A percentile compares a stretch with the other conserved stretches of the same genome.
Conservation (phyloP, 805 yeast species). For the Candida silvatica region DNA sequence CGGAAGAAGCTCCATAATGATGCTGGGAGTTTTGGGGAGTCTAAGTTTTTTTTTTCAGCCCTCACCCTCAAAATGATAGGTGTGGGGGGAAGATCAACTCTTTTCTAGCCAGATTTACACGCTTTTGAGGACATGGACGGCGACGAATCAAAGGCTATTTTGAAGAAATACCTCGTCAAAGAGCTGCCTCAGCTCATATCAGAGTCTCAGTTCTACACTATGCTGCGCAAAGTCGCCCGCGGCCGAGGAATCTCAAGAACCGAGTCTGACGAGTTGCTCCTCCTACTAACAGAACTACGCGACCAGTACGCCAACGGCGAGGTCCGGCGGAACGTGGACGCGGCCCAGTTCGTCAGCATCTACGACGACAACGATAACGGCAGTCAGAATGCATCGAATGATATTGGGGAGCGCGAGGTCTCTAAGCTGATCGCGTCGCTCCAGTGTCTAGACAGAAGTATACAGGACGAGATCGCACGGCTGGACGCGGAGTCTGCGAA, state of each 20-base stretch:
- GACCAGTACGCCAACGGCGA: slow-evolving; percentile 2
- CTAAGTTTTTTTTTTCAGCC: background rate
- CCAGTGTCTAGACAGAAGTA: slow-evolving; percentile 17
- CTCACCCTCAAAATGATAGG: background rate
- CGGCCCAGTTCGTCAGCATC: slow-evolving; percentile 8
- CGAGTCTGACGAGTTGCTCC: slow-evolving; percentile 9
- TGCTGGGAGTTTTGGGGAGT: background rate
- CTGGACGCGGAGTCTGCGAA: no score
- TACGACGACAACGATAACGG: slow-evolving; percentile 1
- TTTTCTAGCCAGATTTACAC: no score
- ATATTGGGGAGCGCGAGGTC: slow-evolving; percentile 12
- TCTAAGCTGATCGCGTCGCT: slow-evolving; percentile 15
- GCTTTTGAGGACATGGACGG: no score
- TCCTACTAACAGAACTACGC: slow-evolving; percentile 11
- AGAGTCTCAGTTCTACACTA: slow-evolving; percentile 10
- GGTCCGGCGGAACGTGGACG: slow-evolving; percentile 9
- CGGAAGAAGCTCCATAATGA: slow-evolving; percentile 31
- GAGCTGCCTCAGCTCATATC: slow-evolving; percentile 17
- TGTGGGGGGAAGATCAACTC: background rate
- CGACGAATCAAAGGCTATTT: no score
- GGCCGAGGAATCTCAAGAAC: no score
- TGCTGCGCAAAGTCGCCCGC: slow-evolving; percentile 8
- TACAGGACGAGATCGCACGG: no score
- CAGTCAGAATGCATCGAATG: slow-evolving; percentile 4
- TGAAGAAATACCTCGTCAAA: slow-evolving; percentile 15